phyloP scores from a whole-genome alignment of 345 rosid genomes.

The Melaleuca alternifolia region DNA sequence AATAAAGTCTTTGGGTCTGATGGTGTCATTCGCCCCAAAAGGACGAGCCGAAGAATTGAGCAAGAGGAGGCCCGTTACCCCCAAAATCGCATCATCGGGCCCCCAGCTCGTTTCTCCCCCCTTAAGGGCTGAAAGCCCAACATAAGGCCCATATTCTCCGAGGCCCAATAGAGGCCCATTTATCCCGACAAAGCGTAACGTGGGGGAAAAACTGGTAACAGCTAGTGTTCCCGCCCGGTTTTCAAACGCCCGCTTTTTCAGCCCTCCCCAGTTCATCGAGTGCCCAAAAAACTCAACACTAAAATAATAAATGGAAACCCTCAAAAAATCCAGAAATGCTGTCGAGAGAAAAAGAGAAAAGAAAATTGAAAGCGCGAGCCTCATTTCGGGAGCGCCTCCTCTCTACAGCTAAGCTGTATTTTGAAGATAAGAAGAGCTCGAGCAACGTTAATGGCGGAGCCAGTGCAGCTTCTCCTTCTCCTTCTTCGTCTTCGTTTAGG shows the following conservation, averaged over 20 bases:
- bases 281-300: neutral
- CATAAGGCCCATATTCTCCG: neutral
- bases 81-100: neutral
- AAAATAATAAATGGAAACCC: neutral
- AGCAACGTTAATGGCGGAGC: neutral
- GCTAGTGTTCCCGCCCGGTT: neutral
- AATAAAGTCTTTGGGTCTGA: neutral
- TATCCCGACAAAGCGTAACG: neutral
- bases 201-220: neutral
- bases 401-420: neutral
- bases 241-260: neutral
- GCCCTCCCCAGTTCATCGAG: neutral
- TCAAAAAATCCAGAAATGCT: neutral
- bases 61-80: neutral
- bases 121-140: neutral
- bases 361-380: neutral
- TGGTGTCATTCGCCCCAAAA: neutral
- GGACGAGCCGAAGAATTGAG: neutral
- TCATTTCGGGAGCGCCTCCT: neutral
- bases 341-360: neutral
- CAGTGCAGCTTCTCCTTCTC: neutral
- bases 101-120: neutral
- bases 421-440: neutral
- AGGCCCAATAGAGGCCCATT: neutral
- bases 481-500: neutral